Evolutionary conservation across 768 basidiomycete genomes (phyloP).

Genomic region (Tricholoma saponaceum): DNA sequence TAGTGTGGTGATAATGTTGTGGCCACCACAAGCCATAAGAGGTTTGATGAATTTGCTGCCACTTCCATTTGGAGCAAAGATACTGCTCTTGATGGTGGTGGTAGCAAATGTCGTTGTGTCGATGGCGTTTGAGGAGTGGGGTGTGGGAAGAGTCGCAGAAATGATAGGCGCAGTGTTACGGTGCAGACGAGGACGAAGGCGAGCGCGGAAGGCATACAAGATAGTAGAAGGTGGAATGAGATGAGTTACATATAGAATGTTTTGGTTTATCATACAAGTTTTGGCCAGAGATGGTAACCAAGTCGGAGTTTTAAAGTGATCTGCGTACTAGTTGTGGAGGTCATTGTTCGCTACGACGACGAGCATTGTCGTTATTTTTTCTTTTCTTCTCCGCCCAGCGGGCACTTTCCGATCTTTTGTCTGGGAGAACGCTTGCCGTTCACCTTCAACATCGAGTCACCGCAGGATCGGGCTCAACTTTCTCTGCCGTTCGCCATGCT

Average conservation of each 20-base stretch:
- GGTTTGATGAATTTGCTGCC: constrained; percentile 72
- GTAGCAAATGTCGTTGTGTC: constrained; percentile 68
- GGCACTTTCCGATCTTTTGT: constrained; percentile 44
- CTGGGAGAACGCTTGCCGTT: constrained; percentile 25
- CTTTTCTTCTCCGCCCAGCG: constrained; percentile 32
- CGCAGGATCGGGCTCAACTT: constrained; percentile 47
- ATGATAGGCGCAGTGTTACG: constrained; percentile 44
- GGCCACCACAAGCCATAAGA: constrained; percentile 56
- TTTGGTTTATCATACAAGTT: neutral
- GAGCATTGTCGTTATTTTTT: constrained; percentile 23
- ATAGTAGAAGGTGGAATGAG: constrained; percentile 72
- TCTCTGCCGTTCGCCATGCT: constrained; percentile 37
- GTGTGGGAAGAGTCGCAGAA: constrained; percentile 51
- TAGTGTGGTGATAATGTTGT: constrained; percentile 73
- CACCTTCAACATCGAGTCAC: constrained; percentile 35
- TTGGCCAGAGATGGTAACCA: constrained; percentile 6
- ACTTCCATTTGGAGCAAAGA: constrained; percentile 64
- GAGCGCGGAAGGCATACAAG: constrained; percentile 78
- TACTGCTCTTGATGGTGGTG: constrained; percentile 64
- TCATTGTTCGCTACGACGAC: constrained; percentile 3
- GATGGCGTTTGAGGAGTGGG: constrained; percentile 76
- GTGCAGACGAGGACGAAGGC: constrained; percentile 41
- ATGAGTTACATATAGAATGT: constrained; percentile 12
- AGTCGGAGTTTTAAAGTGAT: constrained; percentile 21
- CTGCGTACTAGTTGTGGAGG: neutral